Base-by-base conservation (phyloP, 1,284 basidiomycete genomes). In the Ustilago hordei region DNA sequence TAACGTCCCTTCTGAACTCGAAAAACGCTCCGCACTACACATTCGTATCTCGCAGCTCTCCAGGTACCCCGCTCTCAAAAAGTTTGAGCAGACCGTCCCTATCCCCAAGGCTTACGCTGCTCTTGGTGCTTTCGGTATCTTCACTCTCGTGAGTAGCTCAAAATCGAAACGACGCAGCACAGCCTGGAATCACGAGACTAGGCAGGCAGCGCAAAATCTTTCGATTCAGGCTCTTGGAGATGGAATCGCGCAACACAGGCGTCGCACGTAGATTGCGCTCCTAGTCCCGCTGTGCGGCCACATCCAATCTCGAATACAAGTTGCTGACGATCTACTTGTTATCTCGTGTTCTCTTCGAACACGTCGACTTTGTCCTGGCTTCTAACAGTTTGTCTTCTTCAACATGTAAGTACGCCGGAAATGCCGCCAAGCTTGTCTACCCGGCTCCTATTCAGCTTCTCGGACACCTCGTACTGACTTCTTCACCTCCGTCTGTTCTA, bases 61-160 rank as follows among this genome's bases (percentile, higher is more conserved):
- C 86, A 95, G 94, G 90, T 98, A 95, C 88, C 93, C 95, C 39
- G 70, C 75, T 54, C 69, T 80, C 17, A 78, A 78, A 80, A 79
- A 90, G 84, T 87, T 98, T 81, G 95, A 99, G 89, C 90, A 92
- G 87, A 92, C 92, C 87, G 95, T 94, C 7, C 92, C 93, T 84
- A 88, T 98, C 52, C 95, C 96, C 82, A 98, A 98, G 91, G 91
- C 93, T 19, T 95, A 96, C 88, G 90, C 92, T 76, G 93, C 93
- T 82, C 88, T 98, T 81, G 93, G 92, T 69, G 89, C 90, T 75
- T 88, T 92, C 74, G 82, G 89, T 64, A 87, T 95, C 85, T 85
- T 87, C 78, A 82, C 83, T 57, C 62, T 85, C 39, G 82, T 85
- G 68, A 68, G 78, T 79, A 39, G 19, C 13, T 32, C 56, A 2